These are phyloP conservation scores for Lachnellula occidentalis DNA, from an alignment of 2,329 filamentous ascomycete genomes.

Conservation along the genomic window DNA sequence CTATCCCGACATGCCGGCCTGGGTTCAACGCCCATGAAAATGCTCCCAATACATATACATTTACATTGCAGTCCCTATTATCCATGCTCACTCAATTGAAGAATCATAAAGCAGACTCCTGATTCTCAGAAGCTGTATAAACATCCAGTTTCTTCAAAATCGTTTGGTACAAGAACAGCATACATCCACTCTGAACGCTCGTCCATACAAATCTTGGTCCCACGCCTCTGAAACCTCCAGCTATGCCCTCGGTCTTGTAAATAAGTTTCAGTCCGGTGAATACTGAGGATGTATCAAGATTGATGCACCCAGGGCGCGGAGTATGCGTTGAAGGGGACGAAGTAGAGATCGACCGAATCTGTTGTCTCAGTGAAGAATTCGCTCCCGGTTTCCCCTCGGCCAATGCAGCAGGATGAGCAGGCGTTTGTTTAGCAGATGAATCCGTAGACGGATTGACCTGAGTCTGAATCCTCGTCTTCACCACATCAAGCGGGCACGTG, in stretches of 20 bases:
- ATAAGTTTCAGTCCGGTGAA: constrained; percentile 79
- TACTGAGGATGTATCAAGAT: constrained; percentile 85
- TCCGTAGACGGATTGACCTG: constrained; percentile 57
- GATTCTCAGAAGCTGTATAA: constrained; percentile 23
- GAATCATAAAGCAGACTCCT: constrained; percentile 23
- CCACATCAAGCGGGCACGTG: constrained; percentile 93
- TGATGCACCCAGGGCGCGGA: constrained; percentile 69
- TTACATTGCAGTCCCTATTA: constrained; percentile 18
- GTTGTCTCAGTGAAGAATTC: constrained; percentile 29
- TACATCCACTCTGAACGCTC: constrained; percentile 91
- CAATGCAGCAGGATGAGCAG: constrained; percentile 17
- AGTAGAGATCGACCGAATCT: constrained; percentile 77
- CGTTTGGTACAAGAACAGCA: constrained; percentile 92
- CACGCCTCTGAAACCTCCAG: constrained; percentile 90
- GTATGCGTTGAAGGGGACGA: constrained; percentile 83
- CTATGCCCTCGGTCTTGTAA: constrained; percentile 81
- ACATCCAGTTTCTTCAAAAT: constrained; percentile 71
- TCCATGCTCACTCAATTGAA: background rate
- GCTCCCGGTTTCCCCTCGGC: constrained; percentile 26
- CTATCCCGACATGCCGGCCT: constrained; percentile 18
- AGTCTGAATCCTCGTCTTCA: constrained; percentile 94
- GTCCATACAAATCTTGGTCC: constrained; percentile 94
- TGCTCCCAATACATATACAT: constrained; percentile 22
- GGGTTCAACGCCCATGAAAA: constrained; percentile 27
- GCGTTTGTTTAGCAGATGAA: constrained; percentile 20